A percentile compares a stretch with the other conserved stretches of the same genome.
Conservation (phyloP, 139 green algal genomes). For the Closterium sp. region DNA sequence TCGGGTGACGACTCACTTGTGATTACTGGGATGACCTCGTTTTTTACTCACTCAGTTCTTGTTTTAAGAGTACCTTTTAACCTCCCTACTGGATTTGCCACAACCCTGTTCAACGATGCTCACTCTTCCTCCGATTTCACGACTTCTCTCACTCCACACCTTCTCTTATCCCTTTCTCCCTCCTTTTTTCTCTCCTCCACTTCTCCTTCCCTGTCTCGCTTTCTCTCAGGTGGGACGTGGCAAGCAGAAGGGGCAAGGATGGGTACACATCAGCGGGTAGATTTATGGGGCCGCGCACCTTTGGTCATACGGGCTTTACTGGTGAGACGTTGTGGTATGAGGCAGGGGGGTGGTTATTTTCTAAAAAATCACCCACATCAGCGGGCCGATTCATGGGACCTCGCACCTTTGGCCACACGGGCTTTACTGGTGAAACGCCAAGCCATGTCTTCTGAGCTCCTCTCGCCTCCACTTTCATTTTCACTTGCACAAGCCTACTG, state of each 20-base stretch:
- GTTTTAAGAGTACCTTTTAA: too few species aligned
- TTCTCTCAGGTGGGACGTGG: conserved; percentile 38
- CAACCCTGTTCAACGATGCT: not conserved
- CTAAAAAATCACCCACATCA: too few species aligned
- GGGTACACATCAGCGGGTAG: conserved; percentile 49
- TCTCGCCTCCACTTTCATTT: too few species aligned
- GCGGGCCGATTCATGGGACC: conserved; percentile 41
- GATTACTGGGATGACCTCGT: not conserved
- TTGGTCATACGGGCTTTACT: conserved; percentile 56
- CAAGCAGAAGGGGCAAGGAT: conserved; percentile 8
- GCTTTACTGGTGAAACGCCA: conserved; percentile 48
- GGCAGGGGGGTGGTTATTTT: too few species aligned
- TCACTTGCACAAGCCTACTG: too few species aligned
- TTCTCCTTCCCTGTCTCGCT: not conserved
- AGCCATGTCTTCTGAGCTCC: too few species aligned
- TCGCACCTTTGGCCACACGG: conserved; percentile 53
- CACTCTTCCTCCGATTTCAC: too few species aligned
- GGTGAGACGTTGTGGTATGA: too few species aligned
- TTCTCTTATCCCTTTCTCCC: not conserved
- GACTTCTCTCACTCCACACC: not conserved
- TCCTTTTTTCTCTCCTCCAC: not conserved
- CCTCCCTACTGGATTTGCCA: not conserved
- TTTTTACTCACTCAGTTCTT: too few species aligned
- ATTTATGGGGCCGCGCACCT: conserved; percentile 38
- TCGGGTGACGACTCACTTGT: not conserved